Percentiles rank a stretch among this genome's conserved stretches.
These are phyloP conservation scores for Acidomyces sp. DNA, from an alignment of 495 filamentous ascomycete genomes.

Conservation along the genomic window DNA sequence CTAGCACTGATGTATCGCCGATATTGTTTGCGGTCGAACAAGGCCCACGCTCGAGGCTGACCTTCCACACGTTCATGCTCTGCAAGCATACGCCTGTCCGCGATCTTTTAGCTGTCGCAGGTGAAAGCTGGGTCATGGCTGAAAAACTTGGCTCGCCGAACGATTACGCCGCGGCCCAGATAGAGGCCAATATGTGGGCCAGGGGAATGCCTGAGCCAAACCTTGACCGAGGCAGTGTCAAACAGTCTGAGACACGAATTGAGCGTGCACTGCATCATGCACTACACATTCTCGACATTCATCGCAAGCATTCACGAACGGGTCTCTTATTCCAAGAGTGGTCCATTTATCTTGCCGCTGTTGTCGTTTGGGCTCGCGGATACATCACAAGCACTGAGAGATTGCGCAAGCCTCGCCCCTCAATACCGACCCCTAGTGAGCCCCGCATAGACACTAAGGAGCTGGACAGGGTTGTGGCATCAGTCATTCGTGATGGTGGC, in stretches of 20 bases:
- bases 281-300: conserved; percentile 20
- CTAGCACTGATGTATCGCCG: conserved; percentile 1
- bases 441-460: background rate
- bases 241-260: conserved; percentile 6
- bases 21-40: conserved; percentile 9
- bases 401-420: background rate
- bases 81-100: conserved; percentile 25
- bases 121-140: conserved; percentile 27
- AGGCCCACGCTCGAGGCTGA: conserved; percentile 11
- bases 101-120: conserved; percentile 27
- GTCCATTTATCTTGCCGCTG: conserved; percentile 24
- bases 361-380: conserved; percentile 24
- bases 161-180: conserved; percentile 18
- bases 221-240: background rate
- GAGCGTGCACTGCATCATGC: conserved; percentile 20
- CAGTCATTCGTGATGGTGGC: conserved; percentile 1
- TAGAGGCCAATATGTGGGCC: conserved; percentile 13
- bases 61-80: conserved; percentile 21
- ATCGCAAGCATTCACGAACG: conserved; percentile 11
- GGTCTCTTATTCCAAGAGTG: conserved; percentile 23
- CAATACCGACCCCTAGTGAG: conserved; percentile 3
- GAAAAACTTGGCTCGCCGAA: conserved; percentile 22
- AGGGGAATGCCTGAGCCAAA: background rate
- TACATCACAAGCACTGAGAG: conserved; percentile 4
- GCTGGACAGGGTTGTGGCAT: conserved; percentile 2